Base-by-base conservation (phyloP, 1,139 yeast genomes). In the Spencermartinsiella ligniputridi region DNA sequence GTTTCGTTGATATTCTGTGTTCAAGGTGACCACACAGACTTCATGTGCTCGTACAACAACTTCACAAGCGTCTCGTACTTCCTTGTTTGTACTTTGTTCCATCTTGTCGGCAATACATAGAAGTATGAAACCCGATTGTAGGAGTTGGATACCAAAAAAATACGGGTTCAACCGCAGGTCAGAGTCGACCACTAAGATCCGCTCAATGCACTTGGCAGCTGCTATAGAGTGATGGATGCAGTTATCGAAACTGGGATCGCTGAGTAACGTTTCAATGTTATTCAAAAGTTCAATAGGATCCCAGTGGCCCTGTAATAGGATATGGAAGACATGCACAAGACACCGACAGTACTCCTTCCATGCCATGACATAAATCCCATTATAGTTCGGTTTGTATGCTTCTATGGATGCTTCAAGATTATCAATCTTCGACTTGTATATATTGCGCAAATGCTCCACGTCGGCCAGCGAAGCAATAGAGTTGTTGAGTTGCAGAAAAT, bases 11-110 rank as follows among this genome's bases (percentile, higher is more conserved):
- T 62, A 62, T 46, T 60, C 64, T 2, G 66, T 61, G 40, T 53
- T 60, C 25, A 62, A 51, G 3, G 64, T 61, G 18, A 57, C 62
- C 39, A 61, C 54, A 41, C 64, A 60, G 5, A 60, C 65, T 39
- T 62, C 66, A 39, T 62, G 66, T 2, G 66, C 66, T 6, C 64
- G 55, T 3, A 62, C 61, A 36, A 60, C 51, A 4, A 57, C 52
- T 42, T 62, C 65, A 40, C 64, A 57, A 1, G 65, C 65, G 30
- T 55, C 55, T 12, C 58, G 52, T 21, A 61, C 60, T 24, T 60
- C 64, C 9, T 53, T 52, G 22, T 57, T 52, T 6, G 61, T 60
- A 16, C 55, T 54, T 11, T 52, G 48, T 25, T 58, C 65, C 19
- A 56, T 54, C 27, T 58, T 53, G 37, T 61, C 65, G 35, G 56